Conservation (phyloP, 805 yeast genomes). For the Saturnispora mendoncae region DNA sequence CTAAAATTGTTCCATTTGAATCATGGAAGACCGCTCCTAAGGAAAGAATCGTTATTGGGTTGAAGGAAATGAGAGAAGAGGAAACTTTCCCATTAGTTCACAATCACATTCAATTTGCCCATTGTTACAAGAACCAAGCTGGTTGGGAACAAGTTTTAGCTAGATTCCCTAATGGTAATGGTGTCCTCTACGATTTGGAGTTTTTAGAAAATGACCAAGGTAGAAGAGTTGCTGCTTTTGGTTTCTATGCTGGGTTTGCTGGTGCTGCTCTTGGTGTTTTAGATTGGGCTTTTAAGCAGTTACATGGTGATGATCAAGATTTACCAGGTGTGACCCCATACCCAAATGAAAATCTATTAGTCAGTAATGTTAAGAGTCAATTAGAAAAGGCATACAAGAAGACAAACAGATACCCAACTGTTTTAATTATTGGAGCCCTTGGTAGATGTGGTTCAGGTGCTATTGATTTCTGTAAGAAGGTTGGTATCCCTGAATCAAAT, state of each 20-base stretch:
- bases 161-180: constrained; percentile 88
- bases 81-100: constrained; percentile 87
- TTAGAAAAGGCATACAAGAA: constrained; percentile 47
- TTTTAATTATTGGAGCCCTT: constrained; percentile 88
- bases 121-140: constrained; percentile 93
- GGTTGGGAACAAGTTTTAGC: constrained; percentile 92
- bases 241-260: constrained; percentile 99
- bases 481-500: constrained; percentile 80
- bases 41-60: constrained; percentile 83
- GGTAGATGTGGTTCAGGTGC: constrained; percentile 99
- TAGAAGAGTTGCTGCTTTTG: constrained; percentile 98
- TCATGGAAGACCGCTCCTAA: constrained; percentile 90
- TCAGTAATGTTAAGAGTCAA: constrained; percentile 58
- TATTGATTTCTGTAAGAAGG: constrained; percentile 66
- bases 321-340: constrained; percentile 77
- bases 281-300: constrained; percentile 91
- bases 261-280: constrained; percentile 96
- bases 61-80: constrained; percentile 89
- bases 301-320: constrained; percentile 55
- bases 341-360: constrained; percentile 66
- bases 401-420: constrained; percentile 64
- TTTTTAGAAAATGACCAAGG: constrained; percentile 90
- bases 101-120: constrained; percentile 97
- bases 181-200: constrained; percentile 87
- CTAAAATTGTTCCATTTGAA: constrained; percentile 82